These are phyloP conservation scores for Rhizoclosmatium globosum DNA, from an alignment of 192 early-diverging fungal species.

Conservation along the genomic window DNA sequence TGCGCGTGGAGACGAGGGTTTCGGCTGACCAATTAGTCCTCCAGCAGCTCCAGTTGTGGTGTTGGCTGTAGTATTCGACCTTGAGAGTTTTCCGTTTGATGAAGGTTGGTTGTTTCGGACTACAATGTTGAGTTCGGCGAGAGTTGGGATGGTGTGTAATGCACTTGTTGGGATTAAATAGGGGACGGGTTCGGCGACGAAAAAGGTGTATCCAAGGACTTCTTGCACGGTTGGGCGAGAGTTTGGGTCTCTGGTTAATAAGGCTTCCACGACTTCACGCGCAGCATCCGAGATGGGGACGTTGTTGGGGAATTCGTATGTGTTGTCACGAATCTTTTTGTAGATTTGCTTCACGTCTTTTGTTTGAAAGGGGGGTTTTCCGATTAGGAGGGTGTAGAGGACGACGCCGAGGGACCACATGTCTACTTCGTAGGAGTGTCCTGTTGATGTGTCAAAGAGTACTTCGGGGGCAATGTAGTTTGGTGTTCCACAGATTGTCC, in stretches of 20 bases:
- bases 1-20: no score
- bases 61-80: no score
- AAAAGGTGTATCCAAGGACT: constrained; percentile 59
- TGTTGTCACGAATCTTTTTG: constrained; percentile 74
- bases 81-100: no score
- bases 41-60: no score
- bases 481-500: constrained; percentile 95
- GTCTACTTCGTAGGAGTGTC: constrained; percentile 91
- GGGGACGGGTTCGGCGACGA: constrained; percentile 40
- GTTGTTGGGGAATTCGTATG: constrained; percentile 76
- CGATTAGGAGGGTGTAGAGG: constrained; percentile 89
- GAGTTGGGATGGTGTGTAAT: constrained; percentile 36
- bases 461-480: constrained; percentile 99
- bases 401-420: constrained; percentile 94
- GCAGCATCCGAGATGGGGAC: constrained; percentile 67
- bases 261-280: constrained; percentile 68
- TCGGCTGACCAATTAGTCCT: no score
- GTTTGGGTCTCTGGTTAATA: constrained; percentile 60
- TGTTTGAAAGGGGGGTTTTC: constrained; percentile 90
- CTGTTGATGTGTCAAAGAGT: constrained; percentile 71
- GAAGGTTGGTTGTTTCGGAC: neutral
- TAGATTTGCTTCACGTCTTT: constrained; percentile 79
- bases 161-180: constrained; percentile 51
- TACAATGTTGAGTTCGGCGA: constrained; percentile 24
- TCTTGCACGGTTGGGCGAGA: constrained; percentile 50